phyloP scores from a whole-genome alignment of 192 early-diverging fungal species.

The Entrophospora sp. region DNA sequence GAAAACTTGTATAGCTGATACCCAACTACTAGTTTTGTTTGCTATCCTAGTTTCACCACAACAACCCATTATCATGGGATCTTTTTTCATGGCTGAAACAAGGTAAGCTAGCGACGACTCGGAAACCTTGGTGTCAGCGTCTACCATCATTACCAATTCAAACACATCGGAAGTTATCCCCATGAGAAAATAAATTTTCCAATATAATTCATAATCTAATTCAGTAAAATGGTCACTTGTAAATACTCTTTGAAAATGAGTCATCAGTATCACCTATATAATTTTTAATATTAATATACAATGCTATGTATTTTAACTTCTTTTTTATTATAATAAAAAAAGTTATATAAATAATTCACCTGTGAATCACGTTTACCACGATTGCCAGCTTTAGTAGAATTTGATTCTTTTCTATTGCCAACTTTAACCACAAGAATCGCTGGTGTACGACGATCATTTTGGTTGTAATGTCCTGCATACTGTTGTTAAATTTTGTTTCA shows the following conservation, averaged over 20 bases:
- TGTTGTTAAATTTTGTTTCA: background rate
- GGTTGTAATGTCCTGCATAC: slow-evolving; percentile 61
- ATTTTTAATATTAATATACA: background rate
- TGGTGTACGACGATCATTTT: slow-evolving; percentile 53
- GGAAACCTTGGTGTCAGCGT: slow-evolving; percentile 80
- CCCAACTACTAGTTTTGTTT: slow-evolving; percentile 82
- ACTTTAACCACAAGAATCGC: slow-evolving; percentile 62
- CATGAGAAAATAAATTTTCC: slow-evolving; percentile 62
- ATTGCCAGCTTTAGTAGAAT: slow-evolving; percentile 64
- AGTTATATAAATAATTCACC: background rate
- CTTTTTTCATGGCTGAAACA: slow-evolving; percentile 75
- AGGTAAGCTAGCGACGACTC: slow-evolving; percentile 70
- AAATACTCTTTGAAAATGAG: slow-evolving; percentile 68
- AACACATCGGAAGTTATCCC: slow-evolving; percentile 77
- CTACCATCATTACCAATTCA: slow-evolving; percentile 60
- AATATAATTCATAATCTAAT: slow-evolving; percentile 84
- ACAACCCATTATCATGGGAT: slow-evolving; percentile 81
- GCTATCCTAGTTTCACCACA: slow-evolving; percentile 96
- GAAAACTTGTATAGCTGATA: slow-evolving; percentile 90
- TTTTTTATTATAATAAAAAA: background rate
- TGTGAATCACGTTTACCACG: slow-evolving; percentile 92
- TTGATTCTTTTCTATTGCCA: slow-evolving; percentile 53
- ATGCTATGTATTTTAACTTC: background rate
- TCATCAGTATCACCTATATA: slow-evolving; percentile 69
- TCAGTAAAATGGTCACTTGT: slow-evolving; percentile 81